A percentile compares a stretch with the other conserved stretches of the same genome.
Evolutionary conservation across 192 early-diverging fungal species (phyloP).

Genomic region (Coemansia sp.): DNA sequence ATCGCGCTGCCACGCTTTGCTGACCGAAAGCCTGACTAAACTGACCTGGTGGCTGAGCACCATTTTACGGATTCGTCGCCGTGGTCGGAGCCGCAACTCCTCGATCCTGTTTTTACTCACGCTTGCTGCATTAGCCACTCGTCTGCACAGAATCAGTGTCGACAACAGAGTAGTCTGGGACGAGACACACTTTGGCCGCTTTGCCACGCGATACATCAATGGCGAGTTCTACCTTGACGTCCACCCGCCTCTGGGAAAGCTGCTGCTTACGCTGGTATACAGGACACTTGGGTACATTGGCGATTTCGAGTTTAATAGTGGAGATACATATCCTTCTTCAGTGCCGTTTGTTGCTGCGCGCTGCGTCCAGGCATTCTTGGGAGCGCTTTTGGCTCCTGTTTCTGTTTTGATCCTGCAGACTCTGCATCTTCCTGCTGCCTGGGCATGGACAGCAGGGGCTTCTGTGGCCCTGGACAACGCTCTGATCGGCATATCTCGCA

Average conservation of each 20-base stretch:
- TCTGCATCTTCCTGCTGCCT: constrained; percentile 8
- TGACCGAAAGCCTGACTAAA: background rate
- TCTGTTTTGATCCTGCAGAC: constrained; percentile 61
- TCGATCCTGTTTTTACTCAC: constrained; percentile 2
- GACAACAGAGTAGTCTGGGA: constrained; percentile 76
- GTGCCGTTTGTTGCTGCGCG: constrained; percentile 87
- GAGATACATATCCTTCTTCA: constrained; percentile 71
- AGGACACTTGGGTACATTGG: constrained; percentile 75
- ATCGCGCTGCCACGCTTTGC: constrained; percentile 10
- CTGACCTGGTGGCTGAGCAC: background rate
- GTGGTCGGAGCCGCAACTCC: background rate
- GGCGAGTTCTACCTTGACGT: constrained; percentile 95
- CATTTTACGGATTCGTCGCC: background rate
- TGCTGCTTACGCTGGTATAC: constrained; percentile 68
- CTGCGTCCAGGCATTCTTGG: constrained; percentile 69
- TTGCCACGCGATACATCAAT: constrained; percentile 87
- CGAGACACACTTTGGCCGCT: constrained; percentile 97
- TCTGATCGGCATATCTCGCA: constrained; percentile 70
- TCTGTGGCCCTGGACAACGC: constrained; percentile 76
- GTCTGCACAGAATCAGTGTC: constrained; percentile 57
- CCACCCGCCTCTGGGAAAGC: constrained; percentile 89
- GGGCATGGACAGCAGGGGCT: constrained; percentile 60
- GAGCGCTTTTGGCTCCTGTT: constrained; percentile 78
- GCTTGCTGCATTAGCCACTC: constrained; percentile 6
- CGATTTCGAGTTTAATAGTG: constrained; percentile 79